A percentile compares a stretch with the other conserved stretches of the same genome.
phyloP scores from a whole-genome alignment of 805 yeast genomes.

The Barnettozyma botsteinii region DNA sequence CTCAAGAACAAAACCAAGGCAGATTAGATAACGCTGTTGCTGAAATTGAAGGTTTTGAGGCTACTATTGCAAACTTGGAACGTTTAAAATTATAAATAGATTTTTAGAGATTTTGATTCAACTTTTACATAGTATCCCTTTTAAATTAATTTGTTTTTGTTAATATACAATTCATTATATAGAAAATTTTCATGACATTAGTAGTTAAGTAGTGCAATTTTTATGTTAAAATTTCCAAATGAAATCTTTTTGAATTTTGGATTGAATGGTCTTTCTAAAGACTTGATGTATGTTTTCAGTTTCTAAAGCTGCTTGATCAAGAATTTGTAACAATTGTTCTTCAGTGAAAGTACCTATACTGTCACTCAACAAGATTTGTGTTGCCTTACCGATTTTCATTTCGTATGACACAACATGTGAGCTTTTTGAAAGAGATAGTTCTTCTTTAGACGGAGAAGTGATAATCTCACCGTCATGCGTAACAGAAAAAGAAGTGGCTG shows the following conservation, averaged over 20 bases:
- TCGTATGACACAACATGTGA: constrained; percentile 63
- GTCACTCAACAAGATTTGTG: constrained; percentile 60
- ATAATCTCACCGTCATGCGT: constrained; percentile 28
- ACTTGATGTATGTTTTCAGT: constrained; percentile 41
- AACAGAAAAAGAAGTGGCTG: constrained; percentile 47
- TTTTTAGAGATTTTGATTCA: neutral
- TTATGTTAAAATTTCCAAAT: constrained; percentile 45
- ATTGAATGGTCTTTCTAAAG: constrained; percentile 43
- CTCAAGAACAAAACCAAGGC: constrained; percentile 66
- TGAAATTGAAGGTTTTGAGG: constrained; percentile 84
- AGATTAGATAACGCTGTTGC: constrained; percentile 69
- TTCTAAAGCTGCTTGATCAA: constrained; percentile 46
- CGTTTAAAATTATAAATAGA: constrained; percentile 51
- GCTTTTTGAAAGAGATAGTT: constrained; percentile 42
- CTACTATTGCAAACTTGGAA: constrained; percentile 80
- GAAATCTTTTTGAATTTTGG: constrained; percentile 47
- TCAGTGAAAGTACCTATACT: constrained; percentile 67
- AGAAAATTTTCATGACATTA: neutral
- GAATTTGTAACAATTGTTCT: constrained; percentile 42
- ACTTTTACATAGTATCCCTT: neutral
- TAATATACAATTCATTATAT: neutral
- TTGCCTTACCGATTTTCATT: constrained; percentile 42
- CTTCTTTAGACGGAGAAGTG: constrained; percentile 41
- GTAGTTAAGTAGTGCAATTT: too few relatives aligned
- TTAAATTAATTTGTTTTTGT: neutral